Conservation (phyloP, 371 early-diverging fungal species). For the Smittium culicis region DNA sequence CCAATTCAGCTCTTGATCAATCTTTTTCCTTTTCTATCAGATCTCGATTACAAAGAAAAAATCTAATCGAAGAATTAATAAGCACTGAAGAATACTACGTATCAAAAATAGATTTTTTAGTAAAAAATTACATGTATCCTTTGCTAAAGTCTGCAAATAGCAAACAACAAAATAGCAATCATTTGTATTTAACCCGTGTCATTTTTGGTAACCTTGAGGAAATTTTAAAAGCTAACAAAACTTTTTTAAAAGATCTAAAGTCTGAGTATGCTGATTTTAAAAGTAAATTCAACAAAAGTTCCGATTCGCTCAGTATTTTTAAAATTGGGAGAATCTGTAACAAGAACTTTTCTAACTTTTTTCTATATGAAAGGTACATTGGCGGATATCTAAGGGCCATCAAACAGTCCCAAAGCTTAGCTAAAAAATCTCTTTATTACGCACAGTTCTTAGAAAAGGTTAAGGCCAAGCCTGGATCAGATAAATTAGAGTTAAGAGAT, state of each 20-base stretch:
- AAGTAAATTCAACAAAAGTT: conserved; percentile 27
- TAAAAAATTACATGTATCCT: conserved; percentile 30
- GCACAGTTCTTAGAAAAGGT: conserved; percentile 23
- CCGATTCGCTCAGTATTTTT: too few relatives aligned
- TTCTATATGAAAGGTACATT: conserved; percentile 33
- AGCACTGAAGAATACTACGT: conserved; percentile 32
- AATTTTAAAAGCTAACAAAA: conserved; percentile 27
- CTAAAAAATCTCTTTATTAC: conserved; percentile 27
- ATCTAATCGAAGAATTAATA: conserved; percentile 29
- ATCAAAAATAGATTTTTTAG: conserved; percentile 27
- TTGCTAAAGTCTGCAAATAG: conserved; percentile 29
- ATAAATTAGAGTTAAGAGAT: conserved; percentile 33
- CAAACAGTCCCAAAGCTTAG: conserved; percentile 26
- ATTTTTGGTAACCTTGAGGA: conserved; percentile 34
- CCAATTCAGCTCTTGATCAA: not conserved
- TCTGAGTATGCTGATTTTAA: conserved; percentile 22
- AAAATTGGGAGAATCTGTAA: conserved; percentile 28
- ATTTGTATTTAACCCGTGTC: conserved; percentile 27
- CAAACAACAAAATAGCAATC: conserved; percentile 26
- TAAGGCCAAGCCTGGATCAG: conserved; percentile 30
- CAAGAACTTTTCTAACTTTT: conserved; percentile 30
- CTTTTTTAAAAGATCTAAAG: conserved; percentile 29
- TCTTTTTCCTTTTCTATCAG: too few relatives aligned
- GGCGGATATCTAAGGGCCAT: conserved; percentile 33
- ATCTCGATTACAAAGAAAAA: conserved; percentile 22